These are phyloP conservation scores for Debaryomycetaceae sp. DNA, from an alignment of 1,139 yeast genomes.

Conservation along the genomic window DNA sequence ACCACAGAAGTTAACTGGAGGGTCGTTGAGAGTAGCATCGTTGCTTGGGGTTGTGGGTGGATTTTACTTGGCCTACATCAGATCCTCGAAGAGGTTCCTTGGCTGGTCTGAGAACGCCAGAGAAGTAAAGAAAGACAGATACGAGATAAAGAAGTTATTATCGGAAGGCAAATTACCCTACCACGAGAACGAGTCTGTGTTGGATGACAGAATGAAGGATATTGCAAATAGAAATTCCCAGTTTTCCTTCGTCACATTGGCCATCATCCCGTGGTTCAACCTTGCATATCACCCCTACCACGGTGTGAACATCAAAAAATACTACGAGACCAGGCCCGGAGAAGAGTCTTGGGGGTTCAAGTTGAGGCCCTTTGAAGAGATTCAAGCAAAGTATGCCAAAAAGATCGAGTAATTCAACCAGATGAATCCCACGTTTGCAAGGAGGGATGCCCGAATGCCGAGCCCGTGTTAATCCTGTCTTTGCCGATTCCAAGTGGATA, in stretches of 20 bases:
- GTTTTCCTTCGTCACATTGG: slow-evolving; percentile 60
- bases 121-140: slow-evolving; percentile 73
- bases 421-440: background rate
- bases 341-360: slow-evolving; percentile 50
- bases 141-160: slow-evolving; percentile 66
- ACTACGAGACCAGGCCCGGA: slow-evolving; percentile 62
- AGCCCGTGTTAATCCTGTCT: too few species aligned
- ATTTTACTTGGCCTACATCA: slow-evolving; percentile 62
- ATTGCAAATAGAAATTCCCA: slow-evolving; percentile 79
- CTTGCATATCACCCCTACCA: slow-evolving; percentile 80
- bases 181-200: slow-evolving; percentile 52
- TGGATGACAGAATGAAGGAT: slow-evolving; percentile 72
- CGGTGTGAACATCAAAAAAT: slow-evolving; percentile 69
- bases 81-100: slow-evolving; percentile 70
- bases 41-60: slow-evolving; percentile 70
- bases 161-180: slow-evolving; percentile 69
- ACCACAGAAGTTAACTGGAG: slow-evolving; percentile 51
- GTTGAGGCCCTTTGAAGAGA: slow-evolving; percentile 46
- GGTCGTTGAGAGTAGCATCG: slow-evolving; percentile 57
- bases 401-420: slow-evolving; percentile 8
- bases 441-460: too few species aligned
- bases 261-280: slow-evolving; percentile 81
- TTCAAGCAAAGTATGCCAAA: slow-evolving; percentile 41
- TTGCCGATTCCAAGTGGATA: too few species aligned
- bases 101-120: slow-evolving; percentile 73